phyloP scores from a whole-genome alignment of 164 flowering plant species.

The Tetracentron sinense region DNA sequence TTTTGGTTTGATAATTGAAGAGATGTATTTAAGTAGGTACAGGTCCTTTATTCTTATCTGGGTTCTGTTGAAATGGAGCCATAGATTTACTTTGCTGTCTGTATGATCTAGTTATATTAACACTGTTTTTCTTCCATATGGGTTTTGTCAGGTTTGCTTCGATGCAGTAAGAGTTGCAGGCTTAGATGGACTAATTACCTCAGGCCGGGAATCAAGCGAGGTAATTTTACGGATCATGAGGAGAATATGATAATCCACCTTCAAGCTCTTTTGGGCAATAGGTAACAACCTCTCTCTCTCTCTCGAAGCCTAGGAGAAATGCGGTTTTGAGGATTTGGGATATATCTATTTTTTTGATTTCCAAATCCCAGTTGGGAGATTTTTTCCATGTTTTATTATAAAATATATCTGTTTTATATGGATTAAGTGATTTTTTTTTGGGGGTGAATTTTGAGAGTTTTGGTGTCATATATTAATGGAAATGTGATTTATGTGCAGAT shows the following conservation, averaged over 20 bases:
- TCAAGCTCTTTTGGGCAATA: slow-evolving; percentile 54
- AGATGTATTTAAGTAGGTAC: background rate
- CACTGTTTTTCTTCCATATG: background rate
- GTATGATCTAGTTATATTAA: background rate
- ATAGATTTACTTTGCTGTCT: background rate
- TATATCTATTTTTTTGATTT: background rate
- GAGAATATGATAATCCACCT: slow-evolving; percentile 57
- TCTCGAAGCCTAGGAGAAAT: background rate
- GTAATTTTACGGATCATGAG: slow-evolving; percentile 49
- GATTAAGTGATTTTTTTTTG: background rate
- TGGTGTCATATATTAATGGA: slow-evolving; percentile 4
- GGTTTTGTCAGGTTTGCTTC: slow-evolving; percentile 33
- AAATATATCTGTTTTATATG: background rate
- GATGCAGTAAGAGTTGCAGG: slow-evolving; percentile 61
- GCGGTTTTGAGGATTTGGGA: too few species aligned
- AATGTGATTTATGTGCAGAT: slow-evolving; percentile 27
- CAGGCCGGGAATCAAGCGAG: slow-evolving; percentile 53
- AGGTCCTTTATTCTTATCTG: background rate
- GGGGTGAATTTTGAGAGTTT: background rate
- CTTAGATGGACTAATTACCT: slow-evolving; percentile 60
- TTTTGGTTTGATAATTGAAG: background rate
- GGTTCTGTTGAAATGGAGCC: background rate
- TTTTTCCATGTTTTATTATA: background rate
- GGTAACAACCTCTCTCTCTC: slow-evolving; percentile 20
- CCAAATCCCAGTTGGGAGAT: background rate